Percentiles rank a stretch among this genome's conserved stretches.
Evolutionary conservation across 116 monocot species (phyloP).

Genomic region (Zostera marina): DNA sequence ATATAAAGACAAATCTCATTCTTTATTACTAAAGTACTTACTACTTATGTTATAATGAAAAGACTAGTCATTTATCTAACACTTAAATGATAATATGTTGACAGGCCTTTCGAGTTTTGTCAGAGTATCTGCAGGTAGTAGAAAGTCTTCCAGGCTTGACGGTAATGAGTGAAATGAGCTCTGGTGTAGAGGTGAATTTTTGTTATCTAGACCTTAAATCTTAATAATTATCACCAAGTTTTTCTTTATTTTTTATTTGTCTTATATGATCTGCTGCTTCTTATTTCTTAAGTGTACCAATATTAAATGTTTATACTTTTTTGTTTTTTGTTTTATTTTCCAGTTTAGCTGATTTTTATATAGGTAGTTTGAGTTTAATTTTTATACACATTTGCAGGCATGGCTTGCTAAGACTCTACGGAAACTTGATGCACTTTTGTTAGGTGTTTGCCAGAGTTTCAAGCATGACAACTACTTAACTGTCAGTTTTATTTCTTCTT

Average conservation of each 20-base stretch:
- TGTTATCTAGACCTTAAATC: too few species aligned
- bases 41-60: too few species aligned
- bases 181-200: constrained; percentile 56
- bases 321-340: background rate
- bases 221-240: too few species aligned
- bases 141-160: constrained; percentile 75
- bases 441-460: constrained; percentile 85
- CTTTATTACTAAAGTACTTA: too few species aligned
- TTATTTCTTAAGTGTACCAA: too few species aligned
- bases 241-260: too few species aligned
- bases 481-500: constrained; percentile 35
- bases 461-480: constrained; percentile 67
- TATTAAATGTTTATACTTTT: too few species aligned
- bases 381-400: constrained; percentile 24
- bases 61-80: too few species aligned
- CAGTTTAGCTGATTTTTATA: background rate
- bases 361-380: background rate
- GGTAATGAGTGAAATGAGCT: constrained; percentile 78
- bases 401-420: constrained; percentile 86
- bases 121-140: constrained; percentile 89
- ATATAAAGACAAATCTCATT: too few species aligned
- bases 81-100: constrained; percentile 3
- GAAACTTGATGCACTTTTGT: constrained; percentile 78
- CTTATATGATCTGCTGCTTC: too few species aligned
- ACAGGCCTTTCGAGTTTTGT: constrained; percentile 88